Evolutionary conservation across 164 flowering plant genomes (phyloP).

Genomic region (Pachysandra terminalis): DNA sequence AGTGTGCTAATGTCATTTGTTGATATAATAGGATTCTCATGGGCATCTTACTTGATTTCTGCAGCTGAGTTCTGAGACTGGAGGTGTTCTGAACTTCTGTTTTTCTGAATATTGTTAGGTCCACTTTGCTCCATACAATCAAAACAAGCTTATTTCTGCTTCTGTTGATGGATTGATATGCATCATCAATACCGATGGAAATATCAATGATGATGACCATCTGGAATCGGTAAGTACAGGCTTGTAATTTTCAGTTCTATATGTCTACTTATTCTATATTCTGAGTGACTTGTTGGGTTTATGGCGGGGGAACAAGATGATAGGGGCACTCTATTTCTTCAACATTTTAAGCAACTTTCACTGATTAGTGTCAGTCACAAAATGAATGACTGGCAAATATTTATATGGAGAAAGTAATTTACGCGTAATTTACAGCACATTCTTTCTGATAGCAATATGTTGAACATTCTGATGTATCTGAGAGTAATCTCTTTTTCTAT

Average conservation of each 20-base stretch:
- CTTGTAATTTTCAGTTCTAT: neutral
- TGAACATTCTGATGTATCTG: too few species aligned
- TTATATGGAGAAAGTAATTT: neutral
- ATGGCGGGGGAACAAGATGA: neutral
- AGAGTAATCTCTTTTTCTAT: too few species aligned
- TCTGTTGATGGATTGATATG: slow-evolving; percentile 96
- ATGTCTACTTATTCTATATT: neutral
- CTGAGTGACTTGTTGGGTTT: neutral
- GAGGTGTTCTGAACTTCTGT: slow-evolving; percentile 6
- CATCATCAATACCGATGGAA: slow-evolving; percentile 67
- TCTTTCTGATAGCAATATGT: too few species aligned
- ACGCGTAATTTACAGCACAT: too few species aligned
- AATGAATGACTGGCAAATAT: neutral
- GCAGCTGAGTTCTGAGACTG: neutral
- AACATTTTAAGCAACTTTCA: neutral
- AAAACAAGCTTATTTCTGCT: slow-evolving; percentile 78
- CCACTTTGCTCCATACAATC: slow-evolving; percentile 64
- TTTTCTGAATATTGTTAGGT: slow-evolving; percentile 44
- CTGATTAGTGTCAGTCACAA: neutral
- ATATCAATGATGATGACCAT: slow-evolving; percentile 82
- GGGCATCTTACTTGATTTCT: neutral
- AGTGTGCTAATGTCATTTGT: neutral
- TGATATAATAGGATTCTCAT: neutral
- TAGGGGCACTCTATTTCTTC: neutral
- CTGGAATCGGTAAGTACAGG: slow-evolving; percentile 71